phyloP scores from a whole-genome alignment of 495 filamentous ascomycete species.

The Tuber indicum region DNA sequence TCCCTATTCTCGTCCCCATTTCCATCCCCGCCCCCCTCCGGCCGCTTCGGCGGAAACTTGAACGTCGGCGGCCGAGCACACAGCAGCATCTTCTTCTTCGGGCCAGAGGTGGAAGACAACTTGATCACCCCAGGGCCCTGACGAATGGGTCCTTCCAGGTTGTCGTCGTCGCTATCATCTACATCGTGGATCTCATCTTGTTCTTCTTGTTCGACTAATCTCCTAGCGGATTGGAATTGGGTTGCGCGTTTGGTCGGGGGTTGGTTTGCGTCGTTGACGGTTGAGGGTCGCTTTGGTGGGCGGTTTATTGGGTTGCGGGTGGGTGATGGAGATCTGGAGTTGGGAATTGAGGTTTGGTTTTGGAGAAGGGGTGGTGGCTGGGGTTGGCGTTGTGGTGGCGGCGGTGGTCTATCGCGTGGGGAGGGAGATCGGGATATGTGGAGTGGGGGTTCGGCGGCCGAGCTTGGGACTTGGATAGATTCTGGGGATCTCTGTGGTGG shows the following conservation, averaged over 20 bases:
- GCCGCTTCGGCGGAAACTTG: background rate
- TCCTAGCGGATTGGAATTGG: background rate
- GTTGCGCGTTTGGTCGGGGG: background rate
- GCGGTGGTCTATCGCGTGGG: background rate
- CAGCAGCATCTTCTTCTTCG: background rate
- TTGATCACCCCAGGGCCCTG: slow-evolving; percentile 1
- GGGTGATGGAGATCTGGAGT: background rate
- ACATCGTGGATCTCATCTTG: background rate
- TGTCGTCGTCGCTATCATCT: background rate
- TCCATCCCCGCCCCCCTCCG: background rate
- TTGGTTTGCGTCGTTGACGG: background rate
- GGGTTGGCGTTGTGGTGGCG: no score
- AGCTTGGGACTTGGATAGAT: background rate
- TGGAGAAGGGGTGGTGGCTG: background rate
- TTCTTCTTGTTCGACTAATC: background rate
- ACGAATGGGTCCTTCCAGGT: background rate
- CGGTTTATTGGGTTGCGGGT: background rate
- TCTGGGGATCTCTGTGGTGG: background rate
- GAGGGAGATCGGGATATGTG: background rate
- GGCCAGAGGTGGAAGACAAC: background rate
- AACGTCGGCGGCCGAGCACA: background rate
- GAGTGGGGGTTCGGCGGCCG: background rate
- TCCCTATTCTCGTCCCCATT: background rate
- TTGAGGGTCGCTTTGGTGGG: background rate
- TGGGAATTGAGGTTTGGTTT: background rate